Base-by-base conservation (phyloP, 257 asterid species). In the Nicotiana undulata region DNA sequence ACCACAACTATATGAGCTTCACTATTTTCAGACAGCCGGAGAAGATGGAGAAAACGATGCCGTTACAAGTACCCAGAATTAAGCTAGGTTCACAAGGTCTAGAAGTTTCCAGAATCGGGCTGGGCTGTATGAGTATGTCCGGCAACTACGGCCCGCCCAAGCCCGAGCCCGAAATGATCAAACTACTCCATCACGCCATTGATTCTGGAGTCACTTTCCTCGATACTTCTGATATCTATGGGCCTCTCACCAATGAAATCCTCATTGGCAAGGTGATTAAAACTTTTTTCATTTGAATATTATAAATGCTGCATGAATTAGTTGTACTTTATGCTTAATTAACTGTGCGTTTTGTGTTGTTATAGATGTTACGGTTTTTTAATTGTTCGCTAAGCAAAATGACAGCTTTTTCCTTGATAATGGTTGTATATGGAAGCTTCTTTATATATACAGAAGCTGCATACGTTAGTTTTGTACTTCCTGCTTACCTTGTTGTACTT, bases 81-180 rank as follows among this genome's bases (percentile, higher is more conserved):
- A 83, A 86, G 81, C 56, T 84, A 51, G 89, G 89, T 2, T 81
- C 84, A 0, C 85, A 74, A 61, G 89, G 89, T 18, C 63, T 86
- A 20, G 89, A 81, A 46, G 87, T 86, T 9, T 86, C 85, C 3
- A 66, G 72, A 68, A 67, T 70, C 52, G 89, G 87, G n/a, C 75
- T 86, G 40, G 89, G 87, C 56, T 86, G 89, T 32, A 83, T 85
- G 88, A 76, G 88, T 1, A 87, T 87, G 90, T 83, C 90, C 0
- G 16, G 55, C 18, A 17, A 13, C 10, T 83, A 87, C 81, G 86
- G 89, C 22, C 81, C 81, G n/a, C 58, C 88, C 22, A 86, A 82
- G 79, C 86, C 88, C 53, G 86, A 80, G 26, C 58, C 86, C 15
- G 89, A 86, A 6, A 86, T 85, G 88, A 85, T 87, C 82, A 31